Evolutionary conservation across 805 yeast genomes (phyloP), one percentile per base, ranked within the genome.

Genomic region (Ogataea zsoltii): DNA sequence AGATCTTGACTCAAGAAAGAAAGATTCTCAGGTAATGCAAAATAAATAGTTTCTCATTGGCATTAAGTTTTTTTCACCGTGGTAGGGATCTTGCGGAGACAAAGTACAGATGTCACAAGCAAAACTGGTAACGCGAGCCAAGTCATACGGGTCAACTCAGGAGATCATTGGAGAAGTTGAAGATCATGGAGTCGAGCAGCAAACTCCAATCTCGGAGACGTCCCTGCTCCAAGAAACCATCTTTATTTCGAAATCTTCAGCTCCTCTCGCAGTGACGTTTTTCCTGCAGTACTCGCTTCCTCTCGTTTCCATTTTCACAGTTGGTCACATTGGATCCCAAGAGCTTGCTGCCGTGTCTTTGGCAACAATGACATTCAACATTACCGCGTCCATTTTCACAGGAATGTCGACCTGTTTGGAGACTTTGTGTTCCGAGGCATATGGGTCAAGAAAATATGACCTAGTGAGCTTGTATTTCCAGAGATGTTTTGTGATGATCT

Each of bases 281-380:
- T 61, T 83, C 28, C 62, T 83, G 48, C 88, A 83, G 58, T 80
- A 82, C 57, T 82, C 87, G 0, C 68, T 83, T 41, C 78, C 85
- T 1, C 79, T 83, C 36, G 86, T 86, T 2, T 79, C 85, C 0
- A 84, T 83, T 26, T 82, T 83, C 59, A 74, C 83, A 9, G 88
- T 82, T n/a, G 86, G 88, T 5, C 73, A 78, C 51, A 68, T 83
- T 47, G 88, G 89, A 3, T 75, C 77, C 36, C 68, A 70, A 4
- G 86, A 80, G 59, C 67, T 83, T 34, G 88, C 87, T 13, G 89
- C 86, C 14, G 84, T 82, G 2, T 76, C 85, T 16, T 64, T 83
- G 38, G 81, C 84, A 9, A 75, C 84, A 11, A 83, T 83, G 87
- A 82, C 88, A 1, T 85, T 85, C 12, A 83, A 82, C 55, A 81